A percentile compares a stretch with the other conserved stretches of the same genome.
These are phyloP conservation scores for Sicyos edulis DNA, from an alignment of 306 rosid species.

Conservation along the genomic window DNA sequence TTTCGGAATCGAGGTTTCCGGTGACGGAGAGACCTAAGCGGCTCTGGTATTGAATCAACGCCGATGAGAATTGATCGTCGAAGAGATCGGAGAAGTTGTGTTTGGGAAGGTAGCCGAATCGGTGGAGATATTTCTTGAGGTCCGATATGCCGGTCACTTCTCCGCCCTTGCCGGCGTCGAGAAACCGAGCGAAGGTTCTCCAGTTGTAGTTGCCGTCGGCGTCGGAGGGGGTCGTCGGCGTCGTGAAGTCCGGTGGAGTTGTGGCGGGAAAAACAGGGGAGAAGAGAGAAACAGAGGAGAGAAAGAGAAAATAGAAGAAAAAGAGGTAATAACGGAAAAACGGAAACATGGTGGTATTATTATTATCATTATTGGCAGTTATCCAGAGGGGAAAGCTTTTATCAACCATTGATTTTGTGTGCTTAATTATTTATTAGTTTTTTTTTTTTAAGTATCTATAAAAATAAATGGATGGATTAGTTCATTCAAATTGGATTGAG, in stretches of 20 bases:
- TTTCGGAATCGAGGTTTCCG: slow-evolving; percentile 62
- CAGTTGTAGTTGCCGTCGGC: slow-evolving; percentile 45
- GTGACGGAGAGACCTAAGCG: slow-evolving; percentile 54
- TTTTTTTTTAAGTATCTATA: not conserved
- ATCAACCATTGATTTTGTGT: not conserved
- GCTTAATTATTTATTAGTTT: not conserved
- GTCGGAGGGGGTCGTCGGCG: slow-evolving; percentile 26
- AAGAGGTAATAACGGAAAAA: slow-evolving; percentile 25
- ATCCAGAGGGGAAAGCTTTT: not conserved
- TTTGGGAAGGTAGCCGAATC: slow-evolving; percentile 66
- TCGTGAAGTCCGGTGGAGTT: slow-evolving; percentile 30
- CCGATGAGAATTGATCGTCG: slow-evolving; percentile 54
- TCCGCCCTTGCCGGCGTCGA: slow-evolving; percentile 61
- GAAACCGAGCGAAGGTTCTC: slow-evolving; percentile 57
- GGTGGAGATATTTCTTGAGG: slow-evolving; percentile 67
- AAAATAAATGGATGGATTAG: too few species aligned
- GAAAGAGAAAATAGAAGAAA: slow-evolving; percentile 19
- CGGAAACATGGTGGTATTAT: slow-evolving; percentile 37
- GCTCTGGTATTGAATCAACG: slow-evolving; percentile 56
- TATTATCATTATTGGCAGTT: too few species aligned
- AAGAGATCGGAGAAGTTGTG: slow-evolving; percentile 51
- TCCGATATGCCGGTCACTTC: slow-evolving; percentile 66
- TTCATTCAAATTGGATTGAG: too few species aligned
- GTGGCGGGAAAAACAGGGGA: slow-evolving; percentile 62
- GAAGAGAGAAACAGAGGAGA: slow-evolving; percentile 35